These are phyloP conservation scores for Excoecaria cochinchinensis DNA, from an alignment of 345 rosid species.

Conservation along the genomic window DNA sequence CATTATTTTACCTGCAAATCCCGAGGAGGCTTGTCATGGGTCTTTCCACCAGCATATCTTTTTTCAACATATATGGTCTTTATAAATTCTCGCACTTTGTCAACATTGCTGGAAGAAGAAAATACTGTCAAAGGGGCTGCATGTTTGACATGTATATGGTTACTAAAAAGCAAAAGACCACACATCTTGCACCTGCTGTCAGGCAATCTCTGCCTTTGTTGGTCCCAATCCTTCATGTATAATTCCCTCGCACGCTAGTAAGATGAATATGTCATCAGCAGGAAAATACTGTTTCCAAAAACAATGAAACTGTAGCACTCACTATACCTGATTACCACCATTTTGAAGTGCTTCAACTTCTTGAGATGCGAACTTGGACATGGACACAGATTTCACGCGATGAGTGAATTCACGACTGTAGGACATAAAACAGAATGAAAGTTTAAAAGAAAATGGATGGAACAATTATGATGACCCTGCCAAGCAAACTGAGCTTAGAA, in stretches of 20 bases:
- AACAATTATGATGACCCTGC: not conserved
- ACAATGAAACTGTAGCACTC: slow-evolving; percentile 1
- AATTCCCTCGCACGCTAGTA: slow-evolving; percentile 90
- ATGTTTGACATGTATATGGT: slow-evolving; percentile 9
- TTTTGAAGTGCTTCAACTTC: slow-evolving; percentile 96
- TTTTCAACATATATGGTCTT: slow-evolving; percentile 75
- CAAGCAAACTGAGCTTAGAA: not conserved
- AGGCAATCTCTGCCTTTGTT: slow-evolving; percentile 81
- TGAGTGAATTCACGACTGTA: slow-evolving; percentile 97
- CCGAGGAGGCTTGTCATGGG: slow-evolving; percentile 65
- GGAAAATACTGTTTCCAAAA: slow-evolving; percentile 16
- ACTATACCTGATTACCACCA: slow-evolving; percentile 96
- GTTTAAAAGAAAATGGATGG: slow-evolving; percentile 10
- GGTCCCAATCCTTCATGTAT: slow-evolving; percentile 83
- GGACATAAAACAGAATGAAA: slow-evolving; percentile 11
- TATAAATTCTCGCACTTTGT: slow-evolving; percentile 81
- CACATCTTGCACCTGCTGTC: slow-evolving; percentile 63
- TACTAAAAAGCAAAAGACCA: slow-evolving; percentile 2
- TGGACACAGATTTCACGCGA: slow-evolving; percentile 96
- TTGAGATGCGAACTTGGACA: slow-evolving; percentile 91
- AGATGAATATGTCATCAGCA: slow-evolving; percentile 25
- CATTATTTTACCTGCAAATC: slow-evolving; percentile 60
- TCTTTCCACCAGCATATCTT: slow-evolving; percentile 70
- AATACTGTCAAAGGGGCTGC: slow-evolving; percentile 12
- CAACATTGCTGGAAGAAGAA: slow-evolving; percentile 60